phyloP scores from a whole-genome alignment of 2,329 filamentous ascomycete genomes.

The Colletotrichum falcatum region DNA sequence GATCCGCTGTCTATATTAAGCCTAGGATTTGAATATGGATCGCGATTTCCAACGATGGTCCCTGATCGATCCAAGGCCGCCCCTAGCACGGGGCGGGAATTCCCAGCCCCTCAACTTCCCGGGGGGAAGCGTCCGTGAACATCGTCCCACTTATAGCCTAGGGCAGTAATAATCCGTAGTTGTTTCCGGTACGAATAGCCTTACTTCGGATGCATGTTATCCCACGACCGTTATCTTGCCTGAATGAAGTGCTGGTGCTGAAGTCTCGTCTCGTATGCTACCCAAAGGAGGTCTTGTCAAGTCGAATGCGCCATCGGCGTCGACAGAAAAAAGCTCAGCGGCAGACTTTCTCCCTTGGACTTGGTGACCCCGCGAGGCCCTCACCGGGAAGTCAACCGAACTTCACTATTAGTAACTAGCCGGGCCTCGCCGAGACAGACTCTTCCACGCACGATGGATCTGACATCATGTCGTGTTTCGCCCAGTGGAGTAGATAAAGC shows the following conservation, averaged over 20 bases:
- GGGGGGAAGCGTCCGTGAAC: background rate
- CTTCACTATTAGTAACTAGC: background rate
- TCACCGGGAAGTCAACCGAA: background rate
- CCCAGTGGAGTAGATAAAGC: background rate
- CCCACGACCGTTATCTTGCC: background rate
- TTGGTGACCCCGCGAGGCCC: too few species aligned
- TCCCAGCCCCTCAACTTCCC: conserved; percentile 1
- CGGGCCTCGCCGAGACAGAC: conserved; percentile 17
- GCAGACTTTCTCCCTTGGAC: too few species aligned
- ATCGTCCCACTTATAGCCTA: background rate
- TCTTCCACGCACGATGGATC: background rate
- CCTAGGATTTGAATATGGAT: background rate
- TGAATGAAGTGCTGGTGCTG: background rate
- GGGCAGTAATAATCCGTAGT: background rate
- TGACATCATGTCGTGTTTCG: conserved; percentile 39
- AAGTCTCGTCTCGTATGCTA: background rate
- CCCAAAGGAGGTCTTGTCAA: rapidly evolving
- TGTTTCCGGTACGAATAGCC: background rate
- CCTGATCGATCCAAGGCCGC: conserved; percentile 19
- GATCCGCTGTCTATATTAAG: background rate
- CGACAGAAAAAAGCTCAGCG: background rate
- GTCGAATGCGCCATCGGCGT: background rate
- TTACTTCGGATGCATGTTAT: background rate
- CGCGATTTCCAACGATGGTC: conserved; percentile 17
- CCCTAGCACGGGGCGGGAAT: background rate